A percentile compares a stretch with the other conserved stretches of the same genome.
Conservation (phyloP, 2,329 filamentous ascomycete genomes). For the Aspergillus sp. region DNA sequence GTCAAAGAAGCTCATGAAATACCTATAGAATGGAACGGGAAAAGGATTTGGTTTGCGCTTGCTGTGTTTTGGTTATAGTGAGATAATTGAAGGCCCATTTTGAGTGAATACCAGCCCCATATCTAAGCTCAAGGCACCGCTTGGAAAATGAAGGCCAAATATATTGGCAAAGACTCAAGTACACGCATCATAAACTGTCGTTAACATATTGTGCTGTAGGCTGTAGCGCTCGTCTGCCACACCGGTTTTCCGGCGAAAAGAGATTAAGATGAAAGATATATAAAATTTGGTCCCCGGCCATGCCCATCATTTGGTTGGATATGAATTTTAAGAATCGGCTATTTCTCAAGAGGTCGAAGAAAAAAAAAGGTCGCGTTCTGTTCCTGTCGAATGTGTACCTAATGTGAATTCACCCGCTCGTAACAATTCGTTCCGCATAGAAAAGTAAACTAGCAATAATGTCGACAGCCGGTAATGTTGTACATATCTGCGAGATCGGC, state of each 20-base stretch:
- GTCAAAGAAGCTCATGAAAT: background rate
- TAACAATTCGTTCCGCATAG: conserved; percentile 2
- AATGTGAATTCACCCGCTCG: conserved; percentile 2
- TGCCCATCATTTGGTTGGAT: background rate
- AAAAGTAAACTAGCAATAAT: conserved; percentile 9
- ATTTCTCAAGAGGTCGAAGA: background rate
- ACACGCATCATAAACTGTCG: conserved; percentile 15
- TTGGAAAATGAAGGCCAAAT: background rate
- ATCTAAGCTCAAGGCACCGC: background rate
- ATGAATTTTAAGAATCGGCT: background rate
- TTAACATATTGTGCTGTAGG: conserved; percentile 13
- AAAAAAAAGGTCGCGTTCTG: background rate
- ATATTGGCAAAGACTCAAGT: conserved; percentile 1
- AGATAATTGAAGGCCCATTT: background rate
- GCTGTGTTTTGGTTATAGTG: background rate
- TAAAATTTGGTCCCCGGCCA: background rate
- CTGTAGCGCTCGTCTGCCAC: conserved; percentile 5
- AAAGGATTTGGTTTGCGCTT: background rate
- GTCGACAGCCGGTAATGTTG: conserved; percentile 23
- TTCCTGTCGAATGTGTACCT: background rate
- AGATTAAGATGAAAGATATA: background rate
- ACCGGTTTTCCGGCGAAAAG: conserved; percentile 3
- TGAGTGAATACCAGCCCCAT: background rate
- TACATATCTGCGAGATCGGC: conserved; percentile 24
- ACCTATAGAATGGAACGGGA: background rate